Conservation (phyloP, 176 grass and related monocot species). For the Rhynchospora breviuscula region DNA sequence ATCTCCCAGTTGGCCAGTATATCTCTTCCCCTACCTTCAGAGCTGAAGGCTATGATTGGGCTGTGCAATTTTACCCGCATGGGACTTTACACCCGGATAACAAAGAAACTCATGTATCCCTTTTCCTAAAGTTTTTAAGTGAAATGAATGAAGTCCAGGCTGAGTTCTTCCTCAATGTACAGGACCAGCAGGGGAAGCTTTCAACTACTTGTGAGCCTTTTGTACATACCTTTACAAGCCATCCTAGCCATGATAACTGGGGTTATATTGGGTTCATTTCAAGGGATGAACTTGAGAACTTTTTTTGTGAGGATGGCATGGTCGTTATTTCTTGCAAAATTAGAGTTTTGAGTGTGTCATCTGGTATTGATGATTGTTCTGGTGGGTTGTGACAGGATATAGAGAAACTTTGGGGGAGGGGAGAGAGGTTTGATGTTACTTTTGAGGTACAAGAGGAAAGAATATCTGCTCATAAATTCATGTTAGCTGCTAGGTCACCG, state of each 20-base stretch:
- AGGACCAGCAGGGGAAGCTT: background rate
- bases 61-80: background rate
- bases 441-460: background rate
- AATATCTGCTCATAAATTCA: background rate
- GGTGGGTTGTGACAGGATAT: slow-evolving; percentile 5
- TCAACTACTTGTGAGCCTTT: background rate
- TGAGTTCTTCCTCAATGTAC: background rate
- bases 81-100: background rate
- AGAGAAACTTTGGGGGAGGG: background rate
- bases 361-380: too few species aligned
- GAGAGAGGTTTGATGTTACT: background rate
- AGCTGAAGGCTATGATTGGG: background rate
- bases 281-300: too few species aligned
- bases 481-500: slow-evolving; percentile 21
- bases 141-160: background rate
- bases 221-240: background rate
- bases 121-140: background rate
- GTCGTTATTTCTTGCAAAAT: too few species aligned
- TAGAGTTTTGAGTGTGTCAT: too few species aligned
- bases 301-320: too few species aligned
- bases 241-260: too few species aligned
- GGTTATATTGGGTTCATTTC: too few species aligned
- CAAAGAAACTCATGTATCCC: background rate
- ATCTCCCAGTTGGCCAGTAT: background rate
- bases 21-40: background rate